phyloP scores from a whole-genome alignment of 2,329 filamentous ascomycete genomes.

The Penicillium sp. region DNA sequence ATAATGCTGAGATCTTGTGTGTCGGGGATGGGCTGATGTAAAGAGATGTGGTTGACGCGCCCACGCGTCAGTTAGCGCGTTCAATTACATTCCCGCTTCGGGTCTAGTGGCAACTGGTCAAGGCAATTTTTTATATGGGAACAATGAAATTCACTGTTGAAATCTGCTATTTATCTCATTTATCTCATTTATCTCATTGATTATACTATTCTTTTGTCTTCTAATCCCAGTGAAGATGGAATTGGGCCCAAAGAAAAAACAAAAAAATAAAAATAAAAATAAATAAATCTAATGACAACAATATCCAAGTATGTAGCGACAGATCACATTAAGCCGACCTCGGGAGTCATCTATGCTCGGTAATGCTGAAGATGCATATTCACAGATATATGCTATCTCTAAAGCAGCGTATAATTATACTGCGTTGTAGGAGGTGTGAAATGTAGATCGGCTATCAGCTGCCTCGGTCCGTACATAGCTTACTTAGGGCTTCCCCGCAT shows the following conservation, averaged over 20 bases:
- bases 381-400: neutral
- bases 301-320: neutral
- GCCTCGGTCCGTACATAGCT: constrained; percentile 19
- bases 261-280: too few relatives aligned
- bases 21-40: constrained; percentile 2
- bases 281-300: neutral
- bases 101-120: constrained; percentile 1
- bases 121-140: neutral
- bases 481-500: constrained; percentile 1
- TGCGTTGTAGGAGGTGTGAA: neutral
- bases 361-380: neutral
- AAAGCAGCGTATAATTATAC: neutral
- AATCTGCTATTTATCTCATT: neutral
- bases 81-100: constrained; percentile 27
- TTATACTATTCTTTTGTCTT: neutral
- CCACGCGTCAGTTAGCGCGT: constrained; percentile 26
- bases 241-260: too few relatives aligned
- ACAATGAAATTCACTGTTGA: neutral
- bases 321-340: neutral
- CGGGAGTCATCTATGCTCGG: neutral
- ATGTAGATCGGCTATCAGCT: constrained; percentile 1
- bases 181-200: neutral
- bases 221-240: neutral
- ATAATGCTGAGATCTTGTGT: neutral
- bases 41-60: constrained; percentile 16